Evolutionary conservation across 176 grass and related monocot species (phyloP), one percentile per base, ranked within the genome.

Genomic region (Stipa capillata): DNA sequence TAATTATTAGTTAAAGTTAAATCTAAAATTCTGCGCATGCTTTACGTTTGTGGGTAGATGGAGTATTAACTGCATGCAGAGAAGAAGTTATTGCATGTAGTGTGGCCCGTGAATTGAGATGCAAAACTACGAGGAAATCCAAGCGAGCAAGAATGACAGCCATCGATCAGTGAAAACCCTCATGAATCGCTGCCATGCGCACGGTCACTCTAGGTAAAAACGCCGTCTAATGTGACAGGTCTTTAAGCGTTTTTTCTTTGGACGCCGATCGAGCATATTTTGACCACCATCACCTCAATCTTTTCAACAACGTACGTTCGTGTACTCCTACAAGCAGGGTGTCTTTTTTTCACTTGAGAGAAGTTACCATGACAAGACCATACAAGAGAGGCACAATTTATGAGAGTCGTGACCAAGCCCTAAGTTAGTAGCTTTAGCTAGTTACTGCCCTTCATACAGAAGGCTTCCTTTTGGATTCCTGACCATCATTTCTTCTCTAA

Each of bases 131-230:
- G 83, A 87, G 83, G 89, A 89, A 91, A 91, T 56, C 83, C 66
- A 91, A 87, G 64, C 27, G 48, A 80, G 61, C 42, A 53, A 43
- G 55, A 61, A 27, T 45, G 79, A 27, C 76, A 81, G 74, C 81
- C 54, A 77, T 88, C 41, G n/a, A n/a, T n/a, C n/a, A n/a, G n/a
- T n/a, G n/a, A n/a, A n/a, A n/a, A n/a, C n/a, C n/a, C n/a, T n/a
- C n/a, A n/a, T n/a, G n/a, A n/a, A n/a, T n/a, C n/a, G n/a, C 41
- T 78, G 77, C 86, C 85, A 92, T 83, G 90, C 80, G 85, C 89
- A 92, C 92, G 92, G 83, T 87, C 87, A 76, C 81, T 94, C 94
- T 90, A 87, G 86, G 78, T 85, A 94, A 83, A 62, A 87, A 74
- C 65, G 84, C 89, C 86, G 65, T 43, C n/a, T 34, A 53, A 33